phyloP scores from a whole-genome alignment of 352 stramenopile genomes.

The Globisporangium rhizosaccharum region DNA sequence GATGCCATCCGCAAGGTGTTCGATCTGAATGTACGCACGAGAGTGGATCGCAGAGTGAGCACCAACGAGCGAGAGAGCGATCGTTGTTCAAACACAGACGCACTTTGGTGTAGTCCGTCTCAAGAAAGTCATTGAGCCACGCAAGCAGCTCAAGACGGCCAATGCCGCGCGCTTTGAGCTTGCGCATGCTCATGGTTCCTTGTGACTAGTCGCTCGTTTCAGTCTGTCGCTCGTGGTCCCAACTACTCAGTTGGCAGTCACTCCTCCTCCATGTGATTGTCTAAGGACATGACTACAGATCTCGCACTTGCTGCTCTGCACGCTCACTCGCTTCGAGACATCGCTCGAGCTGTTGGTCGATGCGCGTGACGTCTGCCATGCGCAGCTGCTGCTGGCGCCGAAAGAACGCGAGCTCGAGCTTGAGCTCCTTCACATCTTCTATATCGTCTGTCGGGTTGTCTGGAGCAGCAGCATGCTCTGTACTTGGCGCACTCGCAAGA shows the following conservation, averaged over 20 bases:
- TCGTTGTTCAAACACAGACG: not conserved
- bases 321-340: not conserved
- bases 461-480: not conserved
- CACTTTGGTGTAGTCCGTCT: constrained; percentile 81
- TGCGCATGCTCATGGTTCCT: constrained; percentile 59
- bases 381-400: constrained; percentile 5
- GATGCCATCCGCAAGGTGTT: constrained; percentile 74
- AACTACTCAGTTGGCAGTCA: not conserved
- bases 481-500: no score
- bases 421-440: not conserved
- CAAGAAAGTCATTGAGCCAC: constrained; percentile 77
- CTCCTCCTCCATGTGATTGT: not conserved
- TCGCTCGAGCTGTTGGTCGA: constrained; percentile 13
- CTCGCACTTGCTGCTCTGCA: not conserved
- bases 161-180: constrained; percentile 71
- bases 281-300: not conserved
- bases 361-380: not conserved
- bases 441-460: not conserved
- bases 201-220: not conserved
- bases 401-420: constrained; percentile 6
- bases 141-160: constrained; percentile 69
- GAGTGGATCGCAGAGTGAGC: not conserved
- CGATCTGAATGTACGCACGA: constrained; percentile 23
- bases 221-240: no score
- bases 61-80: not conserved